Evolutionary conservation across 2,329 filamentous ascomycete genomes (phyloP), one percentile per base, ranked within the genome.

Genomic region (Verticillium dahliae): DNA sequence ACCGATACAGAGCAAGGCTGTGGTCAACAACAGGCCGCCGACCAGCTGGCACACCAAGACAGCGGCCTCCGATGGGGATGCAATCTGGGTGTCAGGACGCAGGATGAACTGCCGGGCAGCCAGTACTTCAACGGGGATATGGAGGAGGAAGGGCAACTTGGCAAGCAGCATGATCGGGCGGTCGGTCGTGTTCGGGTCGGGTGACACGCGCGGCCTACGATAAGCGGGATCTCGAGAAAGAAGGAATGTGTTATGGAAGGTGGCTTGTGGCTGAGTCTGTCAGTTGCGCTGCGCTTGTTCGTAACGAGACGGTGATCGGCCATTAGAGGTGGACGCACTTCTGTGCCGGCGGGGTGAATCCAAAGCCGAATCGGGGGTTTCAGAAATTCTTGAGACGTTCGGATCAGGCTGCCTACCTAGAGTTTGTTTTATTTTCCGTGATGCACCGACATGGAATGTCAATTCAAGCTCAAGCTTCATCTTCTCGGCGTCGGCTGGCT

Each of bases 41-140:
- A 82, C 75, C 61, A 76, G 80, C 57, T 76, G 74, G 13, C 82
- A 68, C 37, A 84, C 70, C 41, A 83, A 75, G 4, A 67, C 68
- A 5, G 77, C 74, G 18, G 77, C 74, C 2, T 68, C 66, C 6
- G 74, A 69, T n/a, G 79, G 74, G 9, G 68, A 70, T 9, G 75
- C 70, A 10, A 83, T 72, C 62, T 84, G 81, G 7, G 69, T 68
- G 22, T 72, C 67, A 1, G 80, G 79, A 1, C 61, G 62, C 45
- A 78, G 67, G 60, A 81, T 74, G 69, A 83, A 84, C n/a, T 76
- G 75, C 6, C 77, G 64, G 14, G 78, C 77, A 4, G 80, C 80
- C 3, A 72, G 70, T 13, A 75, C 76, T 63, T 80, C 78, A 58
- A 79, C 63, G 18, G 72, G 60, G 50, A 68, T 68, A 63, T 80